These are phyloP conservation scores for Thecaphora thlaspeos DNA, from an alignment of 1,284 basidiomycete species.

Conservation along the genomic window DNA sequence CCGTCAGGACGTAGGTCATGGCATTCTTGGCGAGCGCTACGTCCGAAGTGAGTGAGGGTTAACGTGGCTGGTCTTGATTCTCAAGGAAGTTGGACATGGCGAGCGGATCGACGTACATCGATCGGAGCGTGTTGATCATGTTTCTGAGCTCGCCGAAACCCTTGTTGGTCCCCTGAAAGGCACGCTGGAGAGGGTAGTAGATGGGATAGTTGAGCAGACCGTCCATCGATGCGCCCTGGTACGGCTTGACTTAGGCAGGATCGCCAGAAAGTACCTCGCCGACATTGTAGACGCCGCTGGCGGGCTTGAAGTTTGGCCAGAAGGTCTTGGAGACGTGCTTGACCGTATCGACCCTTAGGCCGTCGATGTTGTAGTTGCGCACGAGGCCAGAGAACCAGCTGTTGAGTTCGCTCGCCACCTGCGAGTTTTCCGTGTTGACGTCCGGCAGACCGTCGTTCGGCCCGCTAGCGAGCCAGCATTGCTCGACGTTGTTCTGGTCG, in stretches of 20 bases:
- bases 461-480: constrained; percentile 72
- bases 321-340: constrained; percentile 69
- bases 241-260: constrained; percentile 61
- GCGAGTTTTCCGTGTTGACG: constrained; percentile 69
- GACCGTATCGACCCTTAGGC: constrained; percentile 71
- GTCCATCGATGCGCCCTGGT: constrained; percentile 57
- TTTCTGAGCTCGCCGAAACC: constrained; percentile 40
- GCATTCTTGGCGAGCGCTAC: constrained; percentile 59
- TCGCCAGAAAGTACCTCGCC: constrained; percentile 72
- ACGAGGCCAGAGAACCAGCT: constrained; percentile 68
- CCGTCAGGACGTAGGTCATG: constrained; percentile 60
- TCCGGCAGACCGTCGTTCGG: constrained; percentile 69
- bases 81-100: constrained; percentile 77
- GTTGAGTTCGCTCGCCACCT: constrained; percentile 65
- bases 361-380: constrained; percentile 68
- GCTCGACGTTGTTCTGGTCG: constrained; percentile 68
- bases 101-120: constrained; percentile 59
- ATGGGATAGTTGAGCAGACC: constrained; percentile 68
- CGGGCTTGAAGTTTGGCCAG: constrained; percentile 69
- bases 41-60: constrained; percentile 42
- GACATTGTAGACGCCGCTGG: constrained; percentile 77
- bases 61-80: constrained; percentile 77
- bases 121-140: constrained; percentile 7
- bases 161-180: constrained; percentile 61
- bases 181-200: constrained; percentile 72